phyloP scores from a whole-genome alignment of 371 early-diverging fungal species.

The Mortierella sp. region DNA sequence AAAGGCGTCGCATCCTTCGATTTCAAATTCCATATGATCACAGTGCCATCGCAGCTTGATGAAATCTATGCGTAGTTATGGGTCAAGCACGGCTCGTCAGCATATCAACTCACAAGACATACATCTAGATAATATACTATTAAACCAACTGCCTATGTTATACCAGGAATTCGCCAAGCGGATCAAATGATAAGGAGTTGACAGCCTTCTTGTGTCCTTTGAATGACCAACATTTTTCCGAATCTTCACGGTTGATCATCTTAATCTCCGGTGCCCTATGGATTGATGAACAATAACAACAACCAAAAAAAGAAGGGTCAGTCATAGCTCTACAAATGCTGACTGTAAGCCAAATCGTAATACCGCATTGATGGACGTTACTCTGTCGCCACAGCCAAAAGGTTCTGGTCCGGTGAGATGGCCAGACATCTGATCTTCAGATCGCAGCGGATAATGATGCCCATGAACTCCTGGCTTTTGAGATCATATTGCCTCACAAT shows the following conservation, averaged over 20 bases:
- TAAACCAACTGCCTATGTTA: neutral
- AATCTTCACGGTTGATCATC: slow-evolving; percentile 43
- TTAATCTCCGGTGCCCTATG: slow-evolving; percentile 35
- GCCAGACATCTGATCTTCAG: slow-evolving; percentile 31
- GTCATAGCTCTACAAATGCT: no score
- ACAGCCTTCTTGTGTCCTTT: slow-evolving; percentile 53
- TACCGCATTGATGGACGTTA: no score
- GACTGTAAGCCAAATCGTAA: no score
- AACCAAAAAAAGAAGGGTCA: no score
- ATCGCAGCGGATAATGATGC: slow-evolving; percentile 29
- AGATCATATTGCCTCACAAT: slow-evolving; percentile 30
- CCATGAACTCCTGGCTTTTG: slow-evolving; percentile 3
- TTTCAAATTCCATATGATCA: slow-evolving; percentile 71
- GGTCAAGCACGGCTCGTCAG: no score
- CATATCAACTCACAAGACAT: no score
- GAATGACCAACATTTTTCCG: slow-evolving; percentile 35
- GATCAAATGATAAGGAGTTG: slow-evolving; percentile 44
- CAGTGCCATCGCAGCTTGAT: slow-evolving; percentile 67
- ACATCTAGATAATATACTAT: no score
- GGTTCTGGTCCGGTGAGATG: slow-evolving; percentile 18
- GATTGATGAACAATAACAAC: no score
- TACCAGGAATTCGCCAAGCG: slow-evolving; percentile 49
- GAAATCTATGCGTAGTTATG: no score
- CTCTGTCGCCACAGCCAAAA: slow-evolving; percentile 44
- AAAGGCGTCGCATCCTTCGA: slow-evolving; percentile 54